Percentiles rank a stretch among this genome's conserved stretches.
Evolutionary conservation across 1,284 basidiomycete species (phyloP).

Genomic region (Cutaneotrichosporon dermatis): DNA sequence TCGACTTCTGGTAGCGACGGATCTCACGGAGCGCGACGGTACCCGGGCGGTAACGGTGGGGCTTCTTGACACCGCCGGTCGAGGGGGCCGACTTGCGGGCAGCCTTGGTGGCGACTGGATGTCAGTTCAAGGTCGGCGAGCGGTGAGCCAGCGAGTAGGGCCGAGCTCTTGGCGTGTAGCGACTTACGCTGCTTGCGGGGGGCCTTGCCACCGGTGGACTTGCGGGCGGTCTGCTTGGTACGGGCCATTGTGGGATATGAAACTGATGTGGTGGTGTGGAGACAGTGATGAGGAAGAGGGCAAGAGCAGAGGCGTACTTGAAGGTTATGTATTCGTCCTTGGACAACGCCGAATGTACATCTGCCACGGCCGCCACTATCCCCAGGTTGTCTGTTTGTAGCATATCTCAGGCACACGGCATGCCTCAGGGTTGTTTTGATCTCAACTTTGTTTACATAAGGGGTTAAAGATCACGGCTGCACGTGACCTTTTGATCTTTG

Average conservation of each 20-base stretch:
- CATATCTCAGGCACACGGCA: too few relatives aligned
- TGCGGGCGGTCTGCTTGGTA: slow-evolving; percentile 59
- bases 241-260: slow-evolving; percentile 40
- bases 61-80: slow-evolving; percentile 61
- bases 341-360: too few relatives aligned
- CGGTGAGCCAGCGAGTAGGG: not conserved
- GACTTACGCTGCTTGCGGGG: slow-evolving; percentile 51
- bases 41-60: slow-evolving; percentile 58
- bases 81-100: slow-evolving; percentile 52
- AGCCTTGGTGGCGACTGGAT: slow-evolving; percentile 51
- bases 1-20: slow-evolving; percentile 62
- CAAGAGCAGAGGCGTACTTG: not conserved
- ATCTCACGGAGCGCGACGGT: slow-evolving; percentile 58
- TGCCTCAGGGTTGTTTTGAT: too few relatives aligned
- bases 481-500: too few relatives aligned
- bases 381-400: too few relatives aligned
- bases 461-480: too few relatives aligned
- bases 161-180: too few relatives aligned
- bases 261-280: slow-evolving; percentile 1
- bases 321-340: too few relatives aligned
- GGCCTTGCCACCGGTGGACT: slow-evolving; percentile 58
- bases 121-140: not conserved
- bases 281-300: not conserved
- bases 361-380: too few relatives aligned
- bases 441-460: too few relatives aligned